Base-by-base conservation (phyloP, 2,329 filamentous ascomycete species). In the Curvularia hawaiiensis region DNA sequence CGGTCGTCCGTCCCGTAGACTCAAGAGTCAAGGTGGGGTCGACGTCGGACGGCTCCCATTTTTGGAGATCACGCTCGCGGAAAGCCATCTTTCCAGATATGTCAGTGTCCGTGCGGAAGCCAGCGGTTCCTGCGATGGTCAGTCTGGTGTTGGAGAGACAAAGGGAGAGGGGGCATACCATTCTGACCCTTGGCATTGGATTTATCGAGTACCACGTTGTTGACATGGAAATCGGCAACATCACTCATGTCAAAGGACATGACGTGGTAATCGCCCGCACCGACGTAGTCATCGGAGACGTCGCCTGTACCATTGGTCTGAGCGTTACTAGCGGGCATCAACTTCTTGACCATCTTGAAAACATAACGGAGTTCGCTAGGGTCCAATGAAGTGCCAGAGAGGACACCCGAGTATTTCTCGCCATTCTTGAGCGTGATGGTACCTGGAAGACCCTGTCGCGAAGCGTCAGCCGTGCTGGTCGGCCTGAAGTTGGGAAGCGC, bases 101-200 rank as follows among this genome's bases (percentile, higher is more conserved):
- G 69, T 95, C 91, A 33, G 86, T 82, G 73, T 98, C 94, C 24
- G 94, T 98, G 62, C 90, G 88, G 79, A 98, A 97, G 24, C 82
- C 84, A 56, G 84, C 78, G 24, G 67, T 57, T 20, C 66, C 60
- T 63, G 12, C 41, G 86, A 80, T 65, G 9, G 50, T 56, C 35
- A 59, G 55, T 44, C 24, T 84, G 83, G 61, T 90, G 91, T 95
- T 11, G 18, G 24, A 59, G 30, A 46, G 33, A 35, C 12, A 1
- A 16, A 38, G n/a, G n/a, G 7, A 18, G 35, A n/a, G 35, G 8
- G 14, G 35, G 66, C 77, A 59, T 79, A 88, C 86, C 85, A 77
- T 89, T 89, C 50, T 83, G 80, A 50, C 78, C 73, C 70, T 82
- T 84, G 33, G 77, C 72, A 28, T 79, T 77, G 47, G 83, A 77